A percentile compares a stretch with the other conserved stretches of the same genome.
Evolutionary conservation across 805 yeast genomes (phyloP).

Genomic region (Wickerhamomyces tratensis): DNA sequence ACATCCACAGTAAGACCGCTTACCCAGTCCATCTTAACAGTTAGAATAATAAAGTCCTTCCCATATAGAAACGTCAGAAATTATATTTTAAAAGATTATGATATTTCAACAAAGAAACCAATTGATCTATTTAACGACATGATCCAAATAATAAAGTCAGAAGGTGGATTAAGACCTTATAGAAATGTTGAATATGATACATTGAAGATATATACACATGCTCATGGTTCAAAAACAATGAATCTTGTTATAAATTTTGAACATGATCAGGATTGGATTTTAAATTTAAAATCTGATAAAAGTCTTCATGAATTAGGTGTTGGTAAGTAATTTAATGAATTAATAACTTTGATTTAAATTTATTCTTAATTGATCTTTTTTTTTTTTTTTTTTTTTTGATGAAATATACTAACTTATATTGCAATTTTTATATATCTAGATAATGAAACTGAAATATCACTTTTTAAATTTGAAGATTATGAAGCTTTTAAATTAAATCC

Average conservation of each 20-base stretch:
- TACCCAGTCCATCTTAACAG: constrained; percentile 63
- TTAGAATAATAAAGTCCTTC: constrained; percentile 84
- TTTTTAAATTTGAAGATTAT: constrained; percentile 66
- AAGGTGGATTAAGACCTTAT: constrained; percentile 73
- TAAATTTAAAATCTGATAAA: constrained; percentile 27
- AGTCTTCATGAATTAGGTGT: constrained; percentile 28
- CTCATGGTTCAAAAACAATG: constrained; percentile 91
- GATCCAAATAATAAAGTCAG: constrained; percentile 34
- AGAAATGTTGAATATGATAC: constrained; percentile 68
- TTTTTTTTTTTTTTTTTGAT: constrained; percentile 22
- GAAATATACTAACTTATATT: constrained; percentile 6
- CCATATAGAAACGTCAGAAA: constrained; percentile 84
- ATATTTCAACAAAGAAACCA: constrained; percentile 63
- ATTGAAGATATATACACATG: constrained; percentile 83
- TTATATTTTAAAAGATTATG: constrained; percentile 56
- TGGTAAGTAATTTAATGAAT: constrained; percentile 10
- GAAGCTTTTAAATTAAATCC: constrained; percentile 68
- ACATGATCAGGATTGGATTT: constrained; percentile 69
- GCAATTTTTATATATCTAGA: constrained; percentile 21
- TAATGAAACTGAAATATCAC: constrained; percentile 87
- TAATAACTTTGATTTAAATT: too few relatives aligned
- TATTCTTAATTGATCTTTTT: too few relatives aligned
- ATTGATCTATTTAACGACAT: constrained; percentile 48
- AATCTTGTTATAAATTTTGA: constrained; percentile 87
- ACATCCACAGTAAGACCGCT: constrained; percentile 64